A percentile compares a stretch with the other conserved stretches of the same genome.
Evolutionary conservation across 257 asterid genomes (phyloP).

Genomic region (Solanum habrochaites): DNA sequence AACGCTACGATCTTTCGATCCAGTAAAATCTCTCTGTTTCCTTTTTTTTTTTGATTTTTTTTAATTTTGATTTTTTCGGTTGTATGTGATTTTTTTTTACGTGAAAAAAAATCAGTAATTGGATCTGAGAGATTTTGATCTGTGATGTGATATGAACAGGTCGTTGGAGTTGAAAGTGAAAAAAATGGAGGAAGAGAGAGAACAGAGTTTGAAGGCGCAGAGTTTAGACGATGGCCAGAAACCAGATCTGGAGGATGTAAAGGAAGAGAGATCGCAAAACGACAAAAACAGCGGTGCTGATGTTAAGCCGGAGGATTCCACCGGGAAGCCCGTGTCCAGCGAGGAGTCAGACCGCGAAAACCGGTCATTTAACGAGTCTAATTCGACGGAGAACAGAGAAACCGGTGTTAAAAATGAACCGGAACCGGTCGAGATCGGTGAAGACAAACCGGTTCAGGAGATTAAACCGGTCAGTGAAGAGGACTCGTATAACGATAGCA

Average conservation of each 20-base stretch:
- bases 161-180: constrained; percentile 28
- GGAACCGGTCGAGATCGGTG: constrained; percentile 9
- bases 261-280: constrained; percentile 21
- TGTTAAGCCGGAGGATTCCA: constrained; percentile 6
- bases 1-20: constrained; percentile 29
- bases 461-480: constrained; percentile 10
- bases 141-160: constrained; percentile 17
- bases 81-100: neutral
- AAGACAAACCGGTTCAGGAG: constrained; percentile 5
- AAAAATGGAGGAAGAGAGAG: constrained; percentile 35
- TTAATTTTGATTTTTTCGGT: neutral
- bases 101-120: neutral
- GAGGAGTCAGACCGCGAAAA: constrained; percentile 8
- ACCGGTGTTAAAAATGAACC: constrained; percentile 1
- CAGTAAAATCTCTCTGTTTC: constrained; percentile 6
- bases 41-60: neutral
- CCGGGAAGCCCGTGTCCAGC: constrained; percentile 6
- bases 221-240: constrained; percentile 4
- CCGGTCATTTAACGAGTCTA: constrained; percentile 32
- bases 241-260: constrained; percentile 28
- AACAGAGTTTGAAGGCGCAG: neutral
- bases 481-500: constrained; percentile 25
- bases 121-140: constrained; percentile 19
- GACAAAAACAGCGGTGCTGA: constrained; percentile 5
- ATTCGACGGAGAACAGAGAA: constrained; percentile 20